Percentiles rank a stretch among this genome's conserved stretches.
Evolutionary conservation across 371 early-diverging fungal genomes (phyloP).

Genomic region (Rhizopus stolonifer): DNA sequence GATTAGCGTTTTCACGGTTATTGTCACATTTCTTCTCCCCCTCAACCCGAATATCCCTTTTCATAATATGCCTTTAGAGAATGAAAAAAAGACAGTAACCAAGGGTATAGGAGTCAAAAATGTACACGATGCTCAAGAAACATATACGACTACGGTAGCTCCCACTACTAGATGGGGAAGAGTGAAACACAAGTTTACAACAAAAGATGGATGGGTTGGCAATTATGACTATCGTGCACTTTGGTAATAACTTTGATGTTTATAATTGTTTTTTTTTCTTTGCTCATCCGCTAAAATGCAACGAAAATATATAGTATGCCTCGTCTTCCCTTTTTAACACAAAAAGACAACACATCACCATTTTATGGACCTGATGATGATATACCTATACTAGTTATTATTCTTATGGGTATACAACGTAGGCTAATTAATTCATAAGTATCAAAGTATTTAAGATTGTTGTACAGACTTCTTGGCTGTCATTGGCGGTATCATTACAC

Average conservation of each 20-base stretch:
- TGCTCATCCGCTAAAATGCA: neutral
- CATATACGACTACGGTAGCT: conserved; percentile 7
- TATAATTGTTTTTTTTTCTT: neutral
- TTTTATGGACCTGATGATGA: conserved; percentile 25
- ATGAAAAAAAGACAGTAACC: conserved; percentile 11
- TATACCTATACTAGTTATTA: conserved; percentile 15
- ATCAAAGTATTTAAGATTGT: neutral
- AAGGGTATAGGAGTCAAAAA: conserved; percentile 12
- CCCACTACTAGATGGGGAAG: conserved; percentile 9
- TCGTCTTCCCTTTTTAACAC: conserved; percentile 13
- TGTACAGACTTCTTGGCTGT: conserved; percentile 31
- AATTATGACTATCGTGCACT: conserved; percentile 20
- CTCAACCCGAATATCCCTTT: no score
- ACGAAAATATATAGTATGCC: conserved; percentile 11
- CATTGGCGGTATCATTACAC: conserved; percentile 45
- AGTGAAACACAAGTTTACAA: conserved; percentile 3
- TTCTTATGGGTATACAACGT: conserved; percentile 24
- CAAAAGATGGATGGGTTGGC: conserved; percentile 10
- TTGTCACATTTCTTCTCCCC: neutral
- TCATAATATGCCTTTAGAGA: no score
- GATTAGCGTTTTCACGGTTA: neutral
- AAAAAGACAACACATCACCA: conserved; percentile 2
- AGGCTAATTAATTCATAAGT: neutral
- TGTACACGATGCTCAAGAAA: neutral
- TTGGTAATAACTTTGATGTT: conserved; percentile 4